phyloP scores from a whole-genome alignment of 2,329 filamentous ascomycete genomes.

The Endothia cerciana region DNA sequence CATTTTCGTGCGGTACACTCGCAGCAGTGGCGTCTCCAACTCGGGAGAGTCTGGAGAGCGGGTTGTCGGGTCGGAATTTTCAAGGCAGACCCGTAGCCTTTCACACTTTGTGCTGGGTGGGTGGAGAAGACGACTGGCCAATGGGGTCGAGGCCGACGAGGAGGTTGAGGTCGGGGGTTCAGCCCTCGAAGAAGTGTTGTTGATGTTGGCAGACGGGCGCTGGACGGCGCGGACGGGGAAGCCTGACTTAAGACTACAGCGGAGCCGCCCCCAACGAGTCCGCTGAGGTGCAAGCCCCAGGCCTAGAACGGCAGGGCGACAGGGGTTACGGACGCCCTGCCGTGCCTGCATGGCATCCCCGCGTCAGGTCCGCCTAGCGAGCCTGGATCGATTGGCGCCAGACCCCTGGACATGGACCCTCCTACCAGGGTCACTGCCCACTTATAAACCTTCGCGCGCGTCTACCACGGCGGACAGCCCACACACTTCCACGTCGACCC shows the following conservation, averaged over 20 bases:
- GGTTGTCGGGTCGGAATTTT: too few species aligned
- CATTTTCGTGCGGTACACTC: background rate
- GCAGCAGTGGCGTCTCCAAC: too few species aligned
- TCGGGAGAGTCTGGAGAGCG: too few species aligned
- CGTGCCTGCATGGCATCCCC: slow-evolving; percentile 13
- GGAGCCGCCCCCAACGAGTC: background rate
- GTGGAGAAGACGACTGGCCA: background rate
- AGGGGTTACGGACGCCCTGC: slow-evolving; percentile 13
- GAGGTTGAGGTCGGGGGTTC: background rate
- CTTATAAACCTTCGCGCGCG: slow-evolving; percentile 28
- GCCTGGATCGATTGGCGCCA: slow-evolving; percentile 23
- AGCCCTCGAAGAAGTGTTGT: background rate
- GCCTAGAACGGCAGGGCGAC: slow-evolving; percentile 16
- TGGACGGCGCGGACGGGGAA: slow-evolving; percentile 1
- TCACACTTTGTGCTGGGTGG: too few species aligned
- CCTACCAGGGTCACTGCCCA: slow-evolving; percentile 17
- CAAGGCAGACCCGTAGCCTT: too few species aligned
- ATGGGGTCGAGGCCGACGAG: background rate
- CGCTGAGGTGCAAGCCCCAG: background rate
- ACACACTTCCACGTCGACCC: background rate
- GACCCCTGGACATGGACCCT: slow-evolving; percentile 13
- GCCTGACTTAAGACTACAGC: slow-evolving; percentile 1
- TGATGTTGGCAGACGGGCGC: background rate
- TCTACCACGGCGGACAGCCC: slow-evolving; percentile 16
- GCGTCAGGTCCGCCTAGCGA: slow-evolving; percentile 27